A percentile compares a stretch with the other conserved stretches of the same genome.
These are phyloP conservation scores for Boletus subparvulus DNA, from an alignment of 768 basidiomycete genomes.

Conservation along the genomic window DNA sequence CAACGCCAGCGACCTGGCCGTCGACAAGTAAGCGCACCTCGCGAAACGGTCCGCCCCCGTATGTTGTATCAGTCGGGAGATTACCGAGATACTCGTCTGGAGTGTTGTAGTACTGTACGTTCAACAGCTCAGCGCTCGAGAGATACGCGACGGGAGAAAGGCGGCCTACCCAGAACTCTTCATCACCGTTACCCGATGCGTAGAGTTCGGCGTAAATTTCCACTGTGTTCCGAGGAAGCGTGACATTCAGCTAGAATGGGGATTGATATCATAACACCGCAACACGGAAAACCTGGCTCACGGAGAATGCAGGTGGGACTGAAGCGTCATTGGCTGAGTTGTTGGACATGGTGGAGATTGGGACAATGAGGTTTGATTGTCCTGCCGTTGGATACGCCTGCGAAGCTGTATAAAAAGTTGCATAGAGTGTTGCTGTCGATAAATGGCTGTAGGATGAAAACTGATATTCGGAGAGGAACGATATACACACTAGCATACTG, in stretches of 20 bases:
- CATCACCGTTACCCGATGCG: conserved; percentile 63
- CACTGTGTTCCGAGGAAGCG: conserved; percentile 67
- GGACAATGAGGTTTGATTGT: conserved; percentile 64
- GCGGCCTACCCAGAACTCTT: conserved; percentile 73
- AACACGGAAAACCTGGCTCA: conserved; percentile 27
- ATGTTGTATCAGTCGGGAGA: conserved; percentile 51
- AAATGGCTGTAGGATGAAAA: not conserved
- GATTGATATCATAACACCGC: not conserved
- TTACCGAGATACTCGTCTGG: conserved; percentile 56
- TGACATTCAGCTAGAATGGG: conserved; percentile 55
- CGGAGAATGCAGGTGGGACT: conserved; percentile 73
- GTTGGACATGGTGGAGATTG: conserved; percentile 63
- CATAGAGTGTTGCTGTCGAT: conserved; percentile 57
- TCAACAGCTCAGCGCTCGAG: not conserved
- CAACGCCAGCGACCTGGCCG: conserved; percentile 52
- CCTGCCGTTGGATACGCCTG: conserved; percentile 53
- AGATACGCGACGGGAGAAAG: not conserved
- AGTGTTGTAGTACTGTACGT: conserved; percentile 61
- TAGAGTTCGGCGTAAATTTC: conserved; percentile 68
- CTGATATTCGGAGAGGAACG: not conserved
- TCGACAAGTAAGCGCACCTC: conserved; percentile 64
- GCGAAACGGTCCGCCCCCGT: conserved; percentile 54
- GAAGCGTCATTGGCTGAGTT: conserved; percentile 70
- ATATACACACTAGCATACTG: conserved; percentile 61
- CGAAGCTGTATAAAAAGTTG: conserved; percentile 71